Evolutionary conservation across 306 rosid species (phyloP).

Genomic region (Vicia faba): DNA sequence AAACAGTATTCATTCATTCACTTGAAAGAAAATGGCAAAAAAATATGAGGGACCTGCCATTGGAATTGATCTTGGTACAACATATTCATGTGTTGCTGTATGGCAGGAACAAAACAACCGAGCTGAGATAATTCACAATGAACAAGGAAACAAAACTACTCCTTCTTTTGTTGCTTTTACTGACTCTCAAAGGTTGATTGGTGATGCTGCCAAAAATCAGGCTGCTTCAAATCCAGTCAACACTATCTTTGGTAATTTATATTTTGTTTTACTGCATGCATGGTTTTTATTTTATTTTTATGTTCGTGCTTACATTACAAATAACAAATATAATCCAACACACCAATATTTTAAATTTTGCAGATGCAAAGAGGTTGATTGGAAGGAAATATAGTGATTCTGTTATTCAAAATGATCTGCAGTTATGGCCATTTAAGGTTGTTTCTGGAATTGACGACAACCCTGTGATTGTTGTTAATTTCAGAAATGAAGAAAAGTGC

Average conservation of each 20-base stretch:
- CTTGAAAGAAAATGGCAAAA: neutral
- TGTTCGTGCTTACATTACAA: neutral
- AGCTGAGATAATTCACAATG: too few species aligned
- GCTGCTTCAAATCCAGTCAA: too few species aligned
- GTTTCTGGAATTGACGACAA: constrained; percentile 22
- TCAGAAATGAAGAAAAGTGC: constrained; percentile 45
- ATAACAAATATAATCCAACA: neutral
- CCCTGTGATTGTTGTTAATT: constrained; percentile 51
- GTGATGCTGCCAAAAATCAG: too few species aligned
- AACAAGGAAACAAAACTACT: too few species aligned
- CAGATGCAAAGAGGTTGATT: constrained; percentile 5
- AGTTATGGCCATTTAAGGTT: neutral
- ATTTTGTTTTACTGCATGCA: neutral
- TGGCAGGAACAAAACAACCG: too few species aligned
- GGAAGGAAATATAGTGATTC: neutral
- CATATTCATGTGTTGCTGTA: too few species aligned
- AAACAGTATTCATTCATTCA: neutral
- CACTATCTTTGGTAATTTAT: neutral
- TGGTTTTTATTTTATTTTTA: neutral
- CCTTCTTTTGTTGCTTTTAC: too few species aligned
- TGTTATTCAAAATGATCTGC: neutral
- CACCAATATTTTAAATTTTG: neutral
- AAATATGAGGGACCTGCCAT: too few species aligned
- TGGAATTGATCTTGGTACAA: too few species aligned
- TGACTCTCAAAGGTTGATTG: too few species aligned